Base-by-base conservation (phyloP, 2,329 filamentous ascomycete species). In the Plectosphaerella sp. region DNA sequence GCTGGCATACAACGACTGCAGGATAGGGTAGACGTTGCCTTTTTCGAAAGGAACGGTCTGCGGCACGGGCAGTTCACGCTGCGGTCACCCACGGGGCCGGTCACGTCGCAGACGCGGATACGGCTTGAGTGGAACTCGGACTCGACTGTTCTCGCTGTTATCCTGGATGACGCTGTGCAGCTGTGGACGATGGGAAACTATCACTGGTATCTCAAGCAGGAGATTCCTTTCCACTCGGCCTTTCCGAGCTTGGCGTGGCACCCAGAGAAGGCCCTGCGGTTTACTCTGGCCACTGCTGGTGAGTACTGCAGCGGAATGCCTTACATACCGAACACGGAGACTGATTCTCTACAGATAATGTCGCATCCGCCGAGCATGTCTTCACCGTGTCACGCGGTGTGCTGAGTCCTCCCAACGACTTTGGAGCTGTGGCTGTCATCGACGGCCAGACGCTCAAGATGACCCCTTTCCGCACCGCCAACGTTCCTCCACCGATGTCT, bases 181-280 rank as follows among this genome's bases (percentile, higher is more conserved):
- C 74, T 99, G 1, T 99, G 94, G 94, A 96, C 91, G 1, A 96
- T 88, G 79, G 89, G 91, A 18, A 99, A 99, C 67, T 99, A 99
- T 61, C 90, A 97, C 66, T 99, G 94, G 82, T 97, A 97, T 67
- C 77, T 99, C 15, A 99, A 99, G 72, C 91, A 96, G 66, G 91
- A 97, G 65, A 77, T 97, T 7, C 70, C 73, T 7, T 72, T 78
- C 7, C 60, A 67, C 8, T 62, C 60, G 12, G 59, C 61, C 4
- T 61, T 68, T 39, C 49, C 62, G 46, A 60, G 65, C 39, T 58
- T 83, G n/a, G 65, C 74, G 1, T 99, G 94, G 94, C 91, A 99
- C 67, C 83, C 90, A 1, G 94, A 97, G 64, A 91, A 88, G 66
- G 74, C 91, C 4, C 73, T 97, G 35, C 81, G 83, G 14, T 76